A percentile compares a stretch with the other conserved stretches of the same genome.
These are phyloP conservation scores for Calonectria fujianensis DNA, from an alignment of 2,329 filamentous ascomycete species.

Conservation along the genomic window DNA sequence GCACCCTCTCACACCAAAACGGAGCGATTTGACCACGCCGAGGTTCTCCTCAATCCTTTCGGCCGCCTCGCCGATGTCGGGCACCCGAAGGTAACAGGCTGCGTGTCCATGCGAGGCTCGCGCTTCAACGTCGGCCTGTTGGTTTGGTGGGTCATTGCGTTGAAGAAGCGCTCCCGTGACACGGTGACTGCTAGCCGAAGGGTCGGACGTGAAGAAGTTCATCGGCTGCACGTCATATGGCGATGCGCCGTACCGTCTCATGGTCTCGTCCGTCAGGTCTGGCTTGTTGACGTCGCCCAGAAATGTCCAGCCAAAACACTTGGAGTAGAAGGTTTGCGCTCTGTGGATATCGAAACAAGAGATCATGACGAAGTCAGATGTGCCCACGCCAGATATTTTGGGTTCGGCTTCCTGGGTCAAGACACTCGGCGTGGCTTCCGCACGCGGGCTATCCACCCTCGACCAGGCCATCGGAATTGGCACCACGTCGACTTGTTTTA, in stretches of 20 bases:
- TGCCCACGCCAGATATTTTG: constrained; percentile 2
- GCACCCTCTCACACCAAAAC: constrained; percentile 51
- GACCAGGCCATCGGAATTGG: constrained; percentile 22
- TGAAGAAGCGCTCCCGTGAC: constrained; percentile 49
- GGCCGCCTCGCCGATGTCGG: constrained; percentile 50
- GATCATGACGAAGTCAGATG: constrained; percentile 51
- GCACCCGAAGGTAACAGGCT: constrained; percentile 51
- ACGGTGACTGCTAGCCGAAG: not conserved
- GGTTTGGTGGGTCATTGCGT: not conserved
- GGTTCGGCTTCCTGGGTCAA: constrained; percentile 3
- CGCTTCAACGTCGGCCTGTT: constrained; percentile 2
- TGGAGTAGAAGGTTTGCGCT: constrained; percentile 50
- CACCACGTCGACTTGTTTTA: constrained; percentile 17
- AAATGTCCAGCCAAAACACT: constrained; percentile 53
- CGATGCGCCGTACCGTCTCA: constrained; percentile 50
- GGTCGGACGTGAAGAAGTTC: constrained; percentile 49
- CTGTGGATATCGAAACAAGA: constrained; percentile 50
- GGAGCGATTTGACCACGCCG: constrained; percentile 49
- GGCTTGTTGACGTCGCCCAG: constrained; percentile 49
- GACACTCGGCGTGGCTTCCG: not conserved
- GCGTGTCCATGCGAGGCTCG: constrained; percentile 9
- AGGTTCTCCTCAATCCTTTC: constrained; percentile 48
- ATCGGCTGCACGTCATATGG: constrained; percentile 50
- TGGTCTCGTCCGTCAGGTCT: constrained; percentile 33
- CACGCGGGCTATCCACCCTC: not conserved